Base-by-base conservation (phyloP, 305 asterid species). In the Ajuga reptans region DNA sequence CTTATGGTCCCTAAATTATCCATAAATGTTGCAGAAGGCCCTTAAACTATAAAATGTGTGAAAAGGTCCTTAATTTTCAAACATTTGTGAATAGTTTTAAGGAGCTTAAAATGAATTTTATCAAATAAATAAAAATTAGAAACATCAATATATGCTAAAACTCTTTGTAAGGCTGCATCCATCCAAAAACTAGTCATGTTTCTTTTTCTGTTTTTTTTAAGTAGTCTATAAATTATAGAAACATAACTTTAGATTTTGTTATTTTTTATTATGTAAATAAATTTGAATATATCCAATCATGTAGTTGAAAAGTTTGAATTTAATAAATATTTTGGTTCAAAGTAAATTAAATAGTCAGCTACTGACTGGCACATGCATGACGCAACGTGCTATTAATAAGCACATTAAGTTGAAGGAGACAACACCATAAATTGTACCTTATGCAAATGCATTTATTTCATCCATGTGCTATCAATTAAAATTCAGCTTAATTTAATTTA, bases 391-490 rank as follows among this genome's bases (percentile, higher is more conserved):
- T 62, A 54, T 58, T 75, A 53, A 39, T 69, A 75, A 83, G 53
- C 70, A 72, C 78, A 79, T 74, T 81, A 72, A 78, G 74, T 78
- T 72, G 80, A 78, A 72, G 82, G 82, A 78, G 84, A 78, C 84
- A 77, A 76, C 61, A 65, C 83, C 71, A 79, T 84, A 63, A 77
- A 77, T 71, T 73, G 77, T 66, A 80, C 75, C 71, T 63, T 75
- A 68, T 64, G 76, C 70, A 65, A 71, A 36, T 52, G 66, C 58
- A 74, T 77, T 74, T 52, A 71, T 66, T 68, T 70, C 69, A 29
- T 70, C 67, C 76, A 64, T 57, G 81, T 77, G 78, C 73, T 14
- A 54, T 51, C 51, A 47, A 69, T 11, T 31, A 6, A 61, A 36
- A 24, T 63, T 4, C 42, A 58, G 27, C 47, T 56, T 46, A 41